Base-by-base conservation (phyloP, 2,329 filamentous ascomycete species). In the Aspergillus pseudonomiae region DNA sequence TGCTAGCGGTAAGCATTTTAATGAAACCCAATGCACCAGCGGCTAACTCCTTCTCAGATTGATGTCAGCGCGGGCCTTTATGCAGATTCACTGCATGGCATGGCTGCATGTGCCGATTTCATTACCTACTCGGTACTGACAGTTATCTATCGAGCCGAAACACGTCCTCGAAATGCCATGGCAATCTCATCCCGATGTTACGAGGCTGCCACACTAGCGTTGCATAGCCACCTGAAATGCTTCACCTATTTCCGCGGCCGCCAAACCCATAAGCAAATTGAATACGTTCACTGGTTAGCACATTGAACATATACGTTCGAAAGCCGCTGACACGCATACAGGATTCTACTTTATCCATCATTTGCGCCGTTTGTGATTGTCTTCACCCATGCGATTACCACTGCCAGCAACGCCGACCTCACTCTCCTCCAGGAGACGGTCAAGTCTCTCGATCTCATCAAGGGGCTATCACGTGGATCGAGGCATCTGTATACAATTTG, bases 331-430 rank as follows among this genome's bases (percentile, higher is more conserved):
- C 19, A 12, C 36, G 12, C 1, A 34, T 24, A 14, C 41, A 70
- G 69, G 62, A 71, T 71, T 19, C 46, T 74, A 9, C 54, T 74
- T 0, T 74, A 74, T 36, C 67, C 70, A 0, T 73, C 72, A 2
- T 74, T 72, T 32, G 69, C 72, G 3, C 72, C 72, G 0, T 71
- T 73, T 21, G 63, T 73, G 16, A 70, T 74, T 43, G 68, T 74
- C 30, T 74, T 74, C 58, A 71, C 70, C 6, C 72, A 74, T 57
- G 72, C 72, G 1, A 71, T 74, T 34, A 68, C 71, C 9, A 72
- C 70, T 5, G 63, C 71, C 3, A 70, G 57, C 52, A 48, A 60
- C 10, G 39, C 65, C 16, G 70, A 73, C 50, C 53, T 73, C 10
- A 34, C 62, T 34, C 65, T 73, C 0, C 60, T 73, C 4, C 68